A percentile compares a stretch with the other conserved stretches of the same genome.
phyloP scores from a whole-genome alignment of 2,329 filamentous ascomycete genomes.

The Ceratocystis lukuohia region DNA sequence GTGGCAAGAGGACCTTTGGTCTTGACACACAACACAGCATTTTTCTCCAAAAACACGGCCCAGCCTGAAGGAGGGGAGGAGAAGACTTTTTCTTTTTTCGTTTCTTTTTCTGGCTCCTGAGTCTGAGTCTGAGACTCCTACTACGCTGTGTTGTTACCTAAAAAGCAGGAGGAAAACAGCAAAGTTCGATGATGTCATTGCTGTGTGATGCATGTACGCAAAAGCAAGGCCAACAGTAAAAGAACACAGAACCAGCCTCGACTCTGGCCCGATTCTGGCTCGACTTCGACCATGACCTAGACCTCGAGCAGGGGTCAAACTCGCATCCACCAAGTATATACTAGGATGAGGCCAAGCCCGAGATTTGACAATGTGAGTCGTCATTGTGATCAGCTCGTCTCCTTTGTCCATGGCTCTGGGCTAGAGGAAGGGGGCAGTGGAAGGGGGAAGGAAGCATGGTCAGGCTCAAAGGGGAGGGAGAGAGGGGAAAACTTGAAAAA shows the following conservation, averaged over 20 bases:
- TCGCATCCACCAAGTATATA: background rate
- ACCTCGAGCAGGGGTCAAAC: background rate
- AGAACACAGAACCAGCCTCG: too few relatives aligned
- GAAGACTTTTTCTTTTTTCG: background rate
- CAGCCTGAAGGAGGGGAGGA: too few relatives aligned
- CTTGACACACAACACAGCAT: background rate
- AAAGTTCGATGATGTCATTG: too few relatives aligned
- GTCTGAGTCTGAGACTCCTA: background rate
- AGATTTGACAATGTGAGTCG: background rate
- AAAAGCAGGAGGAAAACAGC: too few relatives aligned
- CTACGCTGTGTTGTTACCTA: too few relatives aligned
- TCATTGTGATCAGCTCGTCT: background rate
- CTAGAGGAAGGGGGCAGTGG: background rate
- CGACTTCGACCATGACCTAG: background rate
- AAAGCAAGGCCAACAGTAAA: too few relatives aligned
- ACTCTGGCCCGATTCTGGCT: too few relatives aligned
- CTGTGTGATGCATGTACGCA: too few relatives aligned
- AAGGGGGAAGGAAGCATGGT: background rate
- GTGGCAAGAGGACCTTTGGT: background rate
- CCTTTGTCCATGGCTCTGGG: background rate
- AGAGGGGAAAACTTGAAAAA: too few relatives aligned
- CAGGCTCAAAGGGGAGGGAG: too few relatives aligned
- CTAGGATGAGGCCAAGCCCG: background rate
- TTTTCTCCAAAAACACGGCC: background rate
- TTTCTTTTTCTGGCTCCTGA: background rate